Evolutionary conservation across 345 rosid genomes (phyloP), one percentile per base, ranked within the genome.

Genomic region (Heritiera littoralis): DNA sequence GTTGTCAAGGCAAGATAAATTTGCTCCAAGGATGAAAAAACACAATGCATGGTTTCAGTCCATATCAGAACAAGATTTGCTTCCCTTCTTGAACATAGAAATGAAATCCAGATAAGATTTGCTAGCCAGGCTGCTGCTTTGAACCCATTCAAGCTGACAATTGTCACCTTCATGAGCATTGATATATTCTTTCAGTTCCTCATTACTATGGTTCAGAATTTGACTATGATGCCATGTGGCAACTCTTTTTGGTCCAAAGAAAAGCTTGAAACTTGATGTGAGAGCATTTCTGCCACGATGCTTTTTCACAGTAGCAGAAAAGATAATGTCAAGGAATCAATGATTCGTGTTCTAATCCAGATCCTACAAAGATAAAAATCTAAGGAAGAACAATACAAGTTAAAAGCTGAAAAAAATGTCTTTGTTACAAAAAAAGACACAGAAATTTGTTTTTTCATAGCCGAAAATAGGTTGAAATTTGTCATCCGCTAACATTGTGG

Each of bases 401-500:
- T 60, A 13, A 41, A 55, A 61, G 58, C 48, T 17, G 14, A 4
- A 66, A 14, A 74, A 60, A 73, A 8, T 28, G 52, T 14, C 4
- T 41, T 41, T 41, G 43, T 41, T 3, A 41, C 43, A 41, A 5
- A 4, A 69, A 70, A 76, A 61, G 63, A 80, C 56, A 64, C 10
- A 35, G 43, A 66, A 45, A 0, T 77, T 35, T 80, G 77, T 3
- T 77, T 77, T 51, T 28, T n/a, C 55, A 55, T 3, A 35, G 73
- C 2, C 40, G 77, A 83, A 66, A 81, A 40, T 43, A 3, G 56
- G 38, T 52, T 49, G 65, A 64, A 46, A 72, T 32, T 17, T 56
- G 71, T 45, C 61, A 66, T 12, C 18, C 7, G 15, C 11, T 15
- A 20, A 7, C 18, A 54, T 35, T 65, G 77, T 12, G 85, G 88